Evolutionary conservation across 2,329 filamentous ascomycete genomes (phyloP).

Genomic region (Ramularia endophylla): DNA sequence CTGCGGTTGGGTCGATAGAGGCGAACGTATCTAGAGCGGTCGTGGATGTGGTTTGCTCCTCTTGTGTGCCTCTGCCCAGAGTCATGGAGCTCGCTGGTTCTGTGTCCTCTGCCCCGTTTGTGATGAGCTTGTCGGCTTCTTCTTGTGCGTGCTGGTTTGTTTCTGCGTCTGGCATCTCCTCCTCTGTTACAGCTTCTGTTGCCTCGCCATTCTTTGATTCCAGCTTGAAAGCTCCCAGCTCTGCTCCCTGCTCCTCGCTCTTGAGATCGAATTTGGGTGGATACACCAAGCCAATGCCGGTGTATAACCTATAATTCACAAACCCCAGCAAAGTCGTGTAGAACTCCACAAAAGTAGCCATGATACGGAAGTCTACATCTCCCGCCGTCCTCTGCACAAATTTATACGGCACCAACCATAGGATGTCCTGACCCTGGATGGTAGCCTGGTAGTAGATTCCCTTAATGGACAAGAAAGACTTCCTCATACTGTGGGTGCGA

Average conservation of each 20-base stretch:
- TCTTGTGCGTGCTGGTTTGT: constrained; percentile 41
- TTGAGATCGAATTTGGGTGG: constrained; percentile 85
- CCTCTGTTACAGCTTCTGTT: constrained; percentile 22
- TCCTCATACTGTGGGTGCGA: constrained; percentile 80
- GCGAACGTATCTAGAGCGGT: constrained; percentile 83
- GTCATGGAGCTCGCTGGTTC: constrained; percentile 33
- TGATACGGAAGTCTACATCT: constrained; percentile 97
- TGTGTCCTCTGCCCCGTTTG: constrained; percentile 29
- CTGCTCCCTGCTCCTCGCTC: constrained; percentile 84
- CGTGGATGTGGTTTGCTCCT: constrained; percentile 18
- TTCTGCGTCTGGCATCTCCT: constrained; percentile 23
- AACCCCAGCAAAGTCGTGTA: constrained; percentile 96
- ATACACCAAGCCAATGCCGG: constrained; percentile 83
- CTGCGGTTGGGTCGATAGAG: constrained; percentile 74
- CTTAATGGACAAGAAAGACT: constrained; percentile 98
- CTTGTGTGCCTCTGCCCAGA: constrained; percentile 25
- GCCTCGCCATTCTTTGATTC: constrained; percentile 61
- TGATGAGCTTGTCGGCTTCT: constrained; percentile 42
- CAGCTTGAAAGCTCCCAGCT: constrained; percentile 84
- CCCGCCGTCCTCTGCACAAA: constrained; percentile 93
- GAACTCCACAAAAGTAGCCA: constrained; percentile 98
- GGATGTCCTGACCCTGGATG: constrained; percentile 91
- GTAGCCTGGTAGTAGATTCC: constrained; percentile 99
- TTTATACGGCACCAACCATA: constrained; percentile 96
- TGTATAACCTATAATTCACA: constrained; percentile 93